phyloP scores from a whole-genome alignment of 2,329 filamentous ascomycete genomes.

The Xylaria sp. region DNA sequence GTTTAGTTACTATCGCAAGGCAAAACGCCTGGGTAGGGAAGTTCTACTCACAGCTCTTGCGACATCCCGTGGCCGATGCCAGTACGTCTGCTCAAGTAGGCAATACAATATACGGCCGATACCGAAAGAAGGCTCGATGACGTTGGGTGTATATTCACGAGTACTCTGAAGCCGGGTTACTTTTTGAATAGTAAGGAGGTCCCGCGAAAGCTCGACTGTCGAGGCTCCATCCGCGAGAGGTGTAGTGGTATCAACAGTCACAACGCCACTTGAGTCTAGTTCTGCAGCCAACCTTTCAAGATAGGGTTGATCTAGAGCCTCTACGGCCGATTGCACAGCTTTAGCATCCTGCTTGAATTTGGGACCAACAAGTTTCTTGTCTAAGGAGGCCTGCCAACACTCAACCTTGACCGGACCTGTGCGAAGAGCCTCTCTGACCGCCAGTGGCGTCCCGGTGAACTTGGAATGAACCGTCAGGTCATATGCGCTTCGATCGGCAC shows the following conservation, averaged over 20 bases:
- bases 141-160: constrained; percentile 92
- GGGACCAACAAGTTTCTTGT: constrained; percentile 96
- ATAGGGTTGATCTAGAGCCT: constrained; percentile 79
- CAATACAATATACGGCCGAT: constrained; percentile 70
- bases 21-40: neutral
- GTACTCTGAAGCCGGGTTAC: constrained; percentile 83
- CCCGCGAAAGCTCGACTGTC: constrained; percentile 78
- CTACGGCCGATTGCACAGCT: constrained; percentile 64
- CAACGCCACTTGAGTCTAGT: constrained; percentile 76
- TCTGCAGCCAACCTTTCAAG: constrained; percentile 82
- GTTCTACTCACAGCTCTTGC: constrained; percentile 10
- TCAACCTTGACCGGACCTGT: constrained; percentile 82
- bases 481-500: constrained; percentile 94
- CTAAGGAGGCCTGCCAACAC: constrained; percentile 86
- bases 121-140: constrained; percentile 79
- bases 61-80: constrained; percentile 19
- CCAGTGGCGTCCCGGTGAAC: constrained; percentile 86
- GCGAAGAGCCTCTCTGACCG: constrained; percentile 80
- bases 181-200: constrained; percentile 85
- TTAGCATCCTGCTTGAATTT: constrained; percentile 95
- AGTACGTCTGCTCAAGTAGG: constrained; percentile 58
- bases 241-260: constrained; percentile 77
- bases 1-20: constrained; percentile 14
- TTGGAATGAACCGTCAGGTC: constrained; percentile 92
- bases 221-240: constrained; percentile 65